Evolutionary conservation across 495 filamentous ascomycete genomes (phyloP).

Genomic region (Hyaloscypha finlandica): DNA sequence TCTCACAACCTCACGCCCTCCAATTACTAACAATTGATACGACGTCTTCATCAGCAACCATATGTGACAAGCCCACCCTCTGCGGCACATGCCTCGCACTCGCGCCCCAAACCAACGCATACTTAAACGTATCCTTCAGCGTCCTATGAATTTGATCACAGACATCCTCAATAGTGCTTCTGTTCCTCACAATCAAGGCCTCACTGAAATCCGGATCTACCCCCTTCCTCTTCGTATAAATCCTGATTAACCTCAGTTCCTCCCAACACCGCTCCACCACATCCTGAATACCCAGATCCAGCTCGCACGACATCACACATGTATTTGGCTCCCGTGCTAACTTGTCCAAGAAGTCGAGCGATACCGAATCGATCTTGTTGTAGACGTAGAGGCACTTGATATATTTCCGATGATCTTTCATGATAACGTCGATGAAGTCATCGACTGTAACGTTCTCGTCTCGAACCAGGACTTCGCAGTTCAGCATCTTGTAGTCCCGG

Average conservation of each 20-base stretch:
- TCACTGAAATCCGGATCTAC: constrained; percentile 88
- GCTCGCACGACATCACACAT: constrained; percentile 96
- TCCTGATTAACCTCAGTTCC: constrained; percentile 84
- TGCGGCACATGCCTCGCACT: constrained; percentile 95
- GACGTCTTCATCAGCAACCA: constrained; percentile 94
- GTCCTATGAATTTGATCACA: constrained; percentile 95
- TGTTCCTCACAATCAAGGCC: constrained; percentile 87
- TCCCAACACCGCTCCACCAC: constrained; percentile 96
- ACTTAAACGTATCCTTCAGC: constrained; percentile 98
- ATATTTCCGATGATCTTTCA: constrained; percentile 98
- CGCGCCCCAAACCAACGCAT: constrained; percentile 96
- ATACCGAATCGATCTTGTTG: constrained; percentile 99
- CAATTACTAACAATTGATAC: constrained; percentile 91
- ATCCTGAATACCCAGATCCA: constrained; percentile 94
- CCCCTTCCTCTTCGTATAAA: constrained; percentile 98
- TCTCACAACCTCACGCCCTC: constrained; percentile 39
- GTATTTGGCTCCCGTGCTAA: constrained; percentile 92
- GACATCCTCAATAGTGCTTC: constrained; percentile 92
- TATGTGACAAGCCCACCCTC: constrained; percentile 84
- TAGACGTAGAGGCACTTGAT: constrained; percentile 97
- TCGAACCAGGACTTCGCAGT: constrained; percentile 92
- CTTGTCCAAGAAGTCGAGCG: constrained; percentile 87
- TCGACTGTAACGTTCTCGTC: constrained; percentile 96
- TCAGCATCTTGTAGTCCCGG: constrained; percentile 97
- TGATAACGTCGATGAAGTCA: constrained; percentile 99